Base-by-base conservation (phyloP, 1,284 basidiomycete genomes). In the Moesziomyces aphidis region DNA sequence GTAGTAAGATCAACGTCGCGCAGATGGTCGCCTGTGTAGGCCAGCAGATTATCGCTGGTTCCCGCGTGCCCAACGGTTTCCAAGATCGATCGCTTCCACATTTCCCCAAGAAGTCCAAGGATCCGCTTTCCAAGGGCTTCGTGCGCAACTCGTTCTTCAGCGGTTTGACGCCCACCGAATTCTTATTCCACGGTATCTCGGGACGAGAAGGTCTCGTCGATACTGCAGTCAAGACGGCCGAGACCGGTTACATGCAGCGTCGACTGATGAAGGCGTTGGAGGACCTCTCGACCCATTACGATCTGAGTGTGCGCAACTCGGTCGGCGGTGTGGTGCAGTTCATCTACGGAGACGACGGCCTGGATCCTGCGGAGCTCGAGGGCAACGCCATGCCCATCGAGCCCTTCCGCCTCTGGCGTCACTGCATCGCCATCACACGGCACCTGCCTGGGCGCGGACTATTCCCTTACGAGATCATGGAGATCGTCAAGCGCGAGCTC, bases 11-110 rank as follows among this genome's bases (percentile, higher is more conserved):
- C 87, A 99, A 99, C 86, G 97, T 99, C 64, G 97, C 95, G 15
- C 97, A 99, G 87, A 99, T 99, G 97, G 97, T 99, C 63, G 97
- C 97, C 76, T 97, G 95, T 89, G 97, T 99, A 77, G 97, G 97
- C 11, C 97, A 99, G 85, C 97, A 99, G 84, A 98, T 99, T 86
- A 99, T 99, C 77, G 91, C 93, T 24, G 97, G 97, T 23, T 93
- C 94, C 85, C 97, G 97, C 90, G 95, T 99, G 8, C 95, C 95
- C 1, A 93, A 99, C 88, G 97, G 96, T 55, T 99, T 99, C 88
- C 97, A 99, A 86, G 97, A 99, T 86, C 93, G 97, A 50, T 97
- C 97, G 1, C 88, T 99, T 23, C 97, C 97, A 1, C 97, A 99
- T 86, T 99, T 99, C 86, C 93, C 92, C 28, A 99, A 99, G 86